Evolutionary conservation across 2,329 filamentous ascomycete genomes (phyloP).

Genomic region (Monosporascus sp.): DNA sequence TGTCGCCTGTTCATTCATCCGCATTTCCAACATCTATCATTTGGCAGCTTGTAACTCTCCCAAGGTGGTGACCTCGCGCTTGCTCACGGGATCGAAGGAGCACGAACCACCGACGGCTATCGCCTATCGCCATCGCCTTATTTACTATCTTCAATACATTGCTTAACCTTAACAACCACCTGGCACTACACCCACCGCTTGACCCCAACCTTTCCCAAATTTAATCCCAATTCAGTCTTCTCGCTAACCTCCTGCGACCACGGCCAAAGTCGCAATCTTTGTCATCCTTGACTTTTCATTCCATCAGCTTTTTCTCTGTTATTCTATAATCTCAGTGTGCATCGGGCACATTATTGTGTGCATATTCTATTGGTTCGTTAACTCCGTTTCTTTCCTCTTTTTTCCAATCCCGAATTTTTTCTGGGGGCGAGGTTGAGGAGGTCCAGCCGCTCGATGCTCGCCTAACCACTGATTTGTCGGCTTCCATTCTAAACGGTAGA

Average conservation of each 20-base stretch:
- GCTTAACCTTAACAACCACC: not conserved
- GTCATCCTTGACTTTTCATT: not conserved
- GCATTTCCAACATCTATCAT: too few relatives aligned
- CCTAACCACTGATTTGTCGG: not conserved
- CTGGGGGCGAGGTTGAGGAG: not conserved
- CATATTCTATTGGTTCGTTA: constrained; percentile 3
- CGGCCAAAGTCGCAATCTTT: not conserved
- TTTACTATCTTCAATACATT: not conserved
- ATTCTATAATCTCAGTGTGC: not conserved
- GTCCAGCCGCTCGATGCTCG: not conserved
- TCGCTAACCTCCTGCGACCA: not conserved
- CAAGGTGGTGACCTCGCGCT: not conserved
- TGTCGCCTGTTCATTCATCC: too few relatives aligned
- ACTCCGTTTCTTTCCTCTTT: constrained; percentile 23
- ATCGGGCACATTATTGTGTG: not conserved
- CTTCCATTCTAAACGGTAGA: not conserved
- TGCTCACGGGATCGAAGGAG: not conserved
- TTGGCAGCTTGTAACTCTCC: too few relatives aligned
- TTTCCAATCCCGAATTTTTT: constrained; percentile 11
- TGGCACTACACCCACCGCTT: not conserved
- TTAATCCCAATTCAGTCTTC: not conserved
- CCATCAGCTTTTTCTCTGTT: not conserved
- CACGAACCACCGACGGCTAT: not conserved
- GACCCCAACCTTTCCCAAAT: not conserved
- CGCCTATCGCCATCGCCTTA: not conserved